A percentile compares a stretch with the other conserved stretches of the same genome.
Conservation (phyloP, 208 protist species). For the Crithidia brevicula region DNA sequence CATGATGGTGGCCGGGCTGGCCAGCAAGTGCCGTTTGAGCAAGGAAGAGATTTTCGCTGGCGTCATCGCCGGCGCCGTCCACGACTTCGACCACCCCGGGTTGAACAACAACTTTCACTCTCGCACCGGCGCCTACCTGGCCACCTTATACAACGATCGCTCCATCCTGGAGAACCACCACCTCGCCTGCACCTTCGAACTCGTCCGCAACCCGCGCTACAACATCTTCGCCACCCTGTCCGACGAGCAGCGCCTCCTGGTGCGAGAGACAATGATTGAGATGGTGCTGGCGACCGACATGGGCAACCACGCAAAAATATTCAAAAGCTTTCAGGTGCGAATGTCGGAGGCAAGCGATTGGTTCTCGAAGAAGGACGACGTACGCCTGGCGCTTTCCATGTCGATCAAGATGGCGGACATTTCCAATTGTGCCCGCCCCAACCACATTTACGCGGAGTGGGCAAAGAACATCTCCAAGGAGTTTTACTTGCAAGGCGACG, state of each 20-base stretch:
- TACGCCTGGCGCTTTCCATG: slow-evolving; percentile 89
- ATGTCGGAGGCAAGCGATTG: slow-evolving; percentile 82
- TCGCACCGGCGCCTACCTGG: slow-evolving; percentile 90
- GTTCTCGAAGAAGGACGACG: slow-evolving; percentile 79
- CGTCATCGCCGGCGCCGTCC: slow-evolving; percentile 90
- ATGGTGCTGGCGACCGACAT: slow-evolving; percentile 96
- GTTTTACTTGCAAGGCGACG: slow-evolving; percentile 95
- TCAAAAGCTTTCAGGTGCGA: slow-evolving; percentile 82
- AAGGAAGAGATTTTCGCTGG: slow-evolving; percentile 92
- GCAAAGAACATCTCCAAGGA: slow-evolving; percentile 91
- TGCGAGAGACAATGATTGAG: slow-evolving; percentile 91
- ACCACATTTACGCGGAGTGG: slow-evolving; percentile 91
- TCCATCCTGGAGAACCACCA: slow-evolving; percentile 97
- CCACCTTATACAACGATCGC: slow-evolving; percentile 94
- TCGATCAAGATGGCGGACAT: slow-evolving; percentile 96
- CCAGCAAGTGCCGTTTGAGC: slow-evolving; percentile 70
- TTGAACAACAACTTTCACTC: slow-evolving; percentile 97
- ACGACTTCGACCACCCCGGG: slow-evolving; percentile 98
- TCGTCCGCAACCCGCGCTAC: slow-evolving; percentile 78
- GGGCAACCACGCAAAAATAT: slow-evolving; percentile 90
- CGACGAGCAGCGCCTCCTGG: slow-evolving; percentile 70
- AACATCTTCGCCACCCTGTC: slow-evolving; percentile 87
- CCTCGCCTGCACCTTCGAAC: slow-evolving; percentile 82
- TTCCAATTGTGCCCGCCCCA: slow-evolving; percentile 91
- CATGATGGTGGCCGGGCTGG: slow-evolving; percentile 80